Evolutionary conservation across 306 rosid genomes (phyloP), one percentile per base, ranked within the genome.

Genomic region (Castanospermum australe): DNA sequence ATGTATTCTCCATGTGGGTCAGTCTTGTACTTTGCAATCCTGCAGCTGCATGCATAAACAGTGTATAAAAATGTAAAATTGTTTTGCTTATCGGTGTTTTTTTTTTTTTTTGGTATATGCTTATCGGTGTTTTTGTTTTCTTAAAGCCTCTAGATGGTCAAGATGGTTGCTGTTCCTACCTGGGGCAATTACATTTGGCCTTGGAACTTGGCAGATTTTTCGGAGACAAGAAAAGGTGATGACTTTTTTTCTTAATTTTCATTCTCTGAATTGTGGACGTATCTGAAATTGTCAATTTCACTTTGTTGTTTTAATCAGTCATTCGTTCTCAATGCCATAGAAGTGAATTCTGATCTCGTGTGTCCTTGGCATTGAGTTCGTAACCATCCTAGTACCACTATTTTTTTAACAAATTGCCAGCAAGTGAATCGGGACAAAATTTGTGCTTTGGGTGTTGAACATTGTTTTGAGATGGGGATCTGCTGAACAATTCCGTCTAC

Each of bases 131-230:
- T 65, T 52, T 48, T 71, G 8, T 42, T 28, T 28, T 28, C 32
- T 28, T 28, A 83, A 84, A 51, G 54, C 84, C 54, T 81, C 88
- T 45, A 51, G 83, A 61, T 87, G 73, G 32, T 28, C 32, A 28
- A 28, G 3, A 28, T 28, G 32, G 89, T 65, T 90, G n/a, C 84
- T 90, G 25, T 90, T 90, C 73, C 84, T 90, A 22, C 95, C 95
- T 38, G 91, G 95, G 28, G 95, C 88, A 22, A 76, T 88, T 75
- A 76, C 88, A 28, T 88, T 90, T 87, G 95, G 92, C 9, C 92
- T 90, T 64, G 95, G 95, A 14, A 90, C 90, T 25, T 90, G 95
- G 92, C 91, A 90, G 87, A 79, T 90, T 57, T 36, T 88, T 68
- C 83, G 92, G 79, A 84, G 92, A 83, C 82, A 87, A 76, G 91